Conservation (phyloP, 1,139 yeast species). For the Kodamaea suecica region DNA sequence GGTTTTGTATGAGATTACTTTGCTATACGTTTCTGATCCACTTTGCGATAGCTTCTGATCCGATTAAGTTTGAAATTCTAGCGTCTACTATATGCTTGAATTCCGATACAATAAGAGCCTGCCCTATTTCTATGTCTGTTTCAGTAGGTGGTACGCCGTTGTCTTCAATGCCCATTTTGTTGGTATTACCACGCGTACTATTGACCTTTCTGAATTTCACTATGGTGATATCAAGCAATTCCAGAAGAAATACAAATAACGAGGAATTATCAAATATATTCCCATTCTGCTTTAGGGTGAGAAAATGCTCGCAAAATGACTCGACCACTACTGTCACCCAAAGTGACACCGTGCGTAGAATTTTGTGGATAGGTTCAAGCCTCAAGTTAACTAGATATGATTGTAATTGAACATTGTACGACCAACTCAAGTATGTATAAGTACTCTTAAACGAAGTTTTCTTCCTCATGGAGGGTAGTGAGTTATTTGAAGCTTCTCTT, state of each 20-base stretch:
- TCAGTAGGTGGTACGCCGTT: too few species aligned
- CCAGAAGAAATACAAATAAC: constrained; percentile 11
- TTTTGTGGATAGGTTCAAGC: constrained; percentile 9
- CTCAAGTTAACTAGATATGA: constrained; percentile 14
- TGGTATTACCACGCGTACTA: background rate
- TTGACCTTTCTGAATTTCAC: constrained; percentile 5
- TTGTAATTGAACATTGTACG: constrained; percentile 13
- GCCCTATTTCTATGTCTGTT: background rate
- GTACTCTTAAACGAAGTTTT: constrained; percentile 16
- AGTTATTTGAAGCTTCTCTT: constrained; percentile 12
- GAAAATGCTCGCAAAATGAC: constrained; percentile 6
- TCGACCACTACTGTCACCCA: constrained; percentile 10
- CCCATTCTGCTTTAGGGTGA: constrained; percentile 1
- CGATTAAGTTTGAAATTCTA: background rate
- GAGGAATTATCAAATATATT: constrained; percentile 3
- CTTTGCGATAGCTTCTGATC: background rate
- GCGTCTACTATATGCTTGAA: background rate
- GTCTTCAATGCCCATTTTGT: background rate
- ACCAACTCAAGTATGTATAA: constrained; percentile 16
- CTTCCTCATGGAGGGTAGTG: constrained; percentile 12
- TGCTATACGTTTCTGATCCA: background rate
- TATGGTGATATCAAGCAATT: constrained; percentile 5
- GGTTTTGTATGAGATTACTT: constrained; percentile 25
- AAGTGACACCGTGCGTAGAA: constrained; percentile 11
- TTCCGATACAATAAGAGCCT: background rate